phyloP scores from a whole-genome alignment of 2,329 filamentous ascomycete species.

The Diaporthe helianthi region DNA sequence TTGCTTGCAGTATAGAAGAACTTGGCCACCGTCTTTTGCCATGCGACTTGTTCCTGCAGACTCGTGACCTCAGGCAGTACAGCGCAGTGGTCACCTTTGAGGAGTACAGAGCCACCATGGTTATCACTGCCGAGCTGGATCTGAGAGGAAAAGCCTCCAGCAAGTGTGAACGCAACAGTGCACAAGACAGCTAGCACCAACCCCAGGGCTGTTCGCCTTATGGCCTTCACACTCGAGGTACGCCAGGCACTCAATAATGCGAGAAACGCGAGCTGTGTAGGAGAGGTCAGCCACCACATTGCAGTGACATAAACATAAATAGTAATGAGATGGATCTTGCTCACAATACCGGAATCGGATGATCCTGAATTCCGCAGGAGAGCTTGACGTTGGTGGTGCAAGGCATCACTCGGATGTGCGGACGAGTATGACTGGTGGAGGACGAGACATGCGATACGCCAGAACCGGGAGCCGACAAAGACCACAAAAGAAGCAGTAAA shows the following conservation, averaged over 20 bases:
- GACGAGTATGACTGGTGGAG: constrained; percentile 37
- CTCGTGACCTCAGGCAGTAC: not conserved
- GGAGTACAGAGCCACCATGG: constrained; percentile 8
- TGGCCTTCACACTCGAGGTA: not conserved
- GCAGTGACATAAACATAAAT: not conserved
- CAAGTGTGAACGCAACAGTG: constrained; percentile 14
- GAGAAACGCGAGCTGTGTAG: not conserved
- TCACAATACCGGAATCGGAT: not conserved
- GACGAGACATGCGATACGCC: constrained; percentile 38
- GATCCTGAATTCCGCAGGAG: constrained; percentile 1
- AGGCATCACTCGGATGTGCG: constrained; percentile 35
- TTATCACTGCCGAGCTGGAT: not conserved
- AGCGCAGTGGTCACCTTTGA: constrained; percentile 29
- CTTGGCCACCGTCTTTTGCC: not conserved
- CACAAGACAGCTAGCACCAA: constrained; percentile 1
- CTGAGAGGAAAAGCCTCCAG: constrained; percentile 21
- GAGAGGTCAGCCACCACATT: not conserved
- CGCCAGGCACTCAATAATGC: constrained; percentile 12
- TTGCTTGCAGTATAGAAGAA: not conserved
- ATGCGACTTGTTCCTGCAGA: not conserved
- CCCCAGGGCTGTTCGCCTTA: not conserved
- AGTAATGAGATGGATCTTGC: too few relatives aligned
- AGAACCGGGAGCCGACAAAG: constrained; percentile 38
- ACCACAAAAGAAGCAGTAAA: constrained; percentile 45
- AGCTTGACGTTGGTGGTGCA: constrained; percentile 42